Percentiles rank a stretch among this genome's conserved stretches.
Conservation (phyloP, 805 yeast genomes). For the Cephaloascus albidus region DNA sequence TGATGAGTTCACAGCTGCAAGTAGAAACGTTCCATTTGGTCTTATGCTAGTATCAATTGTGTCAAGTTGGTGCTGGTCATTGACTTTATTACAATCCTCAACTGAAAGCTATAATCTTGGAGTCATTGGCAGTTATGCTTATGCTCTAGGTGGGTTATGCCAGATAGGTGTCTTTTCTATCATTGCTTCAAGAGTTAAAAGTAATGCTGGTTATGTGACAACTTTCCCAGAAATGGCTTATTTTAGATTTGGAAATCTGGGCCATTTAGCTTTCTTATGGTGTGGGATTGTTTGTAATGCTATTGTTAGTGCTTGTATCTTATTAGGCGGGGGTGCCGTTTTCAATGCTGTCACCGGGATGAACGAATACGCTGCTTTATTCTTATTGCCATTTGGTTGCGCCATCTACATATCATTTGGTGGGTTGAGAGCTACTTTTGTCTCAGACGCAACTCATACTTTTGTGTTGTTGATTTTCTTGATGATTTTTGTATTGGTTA, state of each 20-base stretch:
- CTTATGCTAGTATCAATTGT: conserved; percentile 10
- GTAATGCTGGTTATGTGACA: conserved; percentile 14
- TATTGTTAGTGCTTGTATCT: conserved; percentile 11
- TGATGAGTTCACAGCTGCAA: conserved; percentile 11
- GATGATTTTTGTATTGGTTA: conserved; percentile 19
- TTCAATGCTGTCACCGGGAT: conserved; percentile 31
- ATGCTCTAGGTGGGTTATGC: conserved; percentile 14
- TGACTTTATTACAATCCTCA: conserved; percentile 14
- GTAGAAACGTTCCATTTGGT: conserved; percentile 10
- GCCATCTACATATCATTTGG: conserved; percentile 69
- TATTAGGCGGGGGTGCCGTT: conserved; percentile 29
- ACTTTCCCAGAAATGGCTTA: conserved; percentile 18
- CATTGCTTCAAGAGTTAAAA: conserved; percentile 15
- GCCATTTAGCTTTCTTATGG: conserved; percentile 14
- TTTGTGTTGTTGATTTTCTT: conserved; percentile 31
- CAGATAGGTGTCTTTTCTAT: conserved; percentile 16
- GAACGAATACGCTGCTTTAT: conserved; percentile 34
- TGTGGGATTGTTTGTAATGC: conserved; percentile 15
- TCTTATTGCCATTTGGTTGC: conserved; percentile 49
- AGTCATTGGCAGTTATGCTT: conserved; percentile 14
- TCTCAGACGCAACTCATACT: conserved; percentile 67
- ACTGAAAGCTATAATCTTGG: conserved; percentile 13
- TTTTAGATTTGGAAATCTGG: conserved; percentile 17
- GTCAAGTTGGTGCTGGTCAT: conserved; percentile 19
- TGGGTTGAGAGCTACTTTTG: conserved; percentile 74